Base-by-base conservation (phyloP, 768 basidiomycete species). In the Amanita exitialis region DNA sequence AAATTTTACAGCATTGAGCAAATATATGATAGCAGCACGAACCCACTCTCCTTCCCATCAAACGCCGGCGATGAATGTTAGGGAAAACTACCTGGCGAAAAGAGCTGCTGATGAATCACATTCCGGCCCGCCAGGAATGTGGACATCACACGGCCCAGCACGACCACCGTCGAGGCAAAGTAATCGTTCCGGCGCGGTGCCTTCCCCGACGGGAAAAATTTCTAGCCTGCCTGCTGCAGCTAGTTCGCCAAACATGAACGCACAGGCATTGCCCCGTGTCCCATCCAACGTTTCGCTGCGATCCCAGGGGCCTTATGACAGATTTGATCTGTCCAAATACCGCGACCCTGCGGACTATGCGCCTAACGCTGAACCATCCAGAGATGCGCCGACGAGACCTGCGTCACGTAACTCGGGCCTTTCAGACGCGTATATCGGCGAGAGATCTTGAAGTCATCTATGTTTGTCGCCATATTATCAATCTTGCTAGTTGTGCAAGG, bases 281-380 rank as follows among this genome's bases (percentile, higher is more conserved):
- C 48, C 57, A 32, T 69, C 68, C 18, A 64, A 59, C 44, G 52
- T 59, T 12, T 69, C 69, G 7, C 41, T 69, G 41, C 62, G 58
- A 32, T 66, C 67, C 13, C 52, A 43, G 20, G 57, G 57, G 6
- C 64, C 65, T 5, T 68, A 63, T 44, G 54, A 54, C 15, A 59
- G 51, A 45, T 70, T 56, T 49, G 58, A 67, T 38, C 64, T 63
- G 1, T 10, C 52, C 3, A 62, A 46, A 13, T 70, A 70, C 52
- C 55, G 62, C 16, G 69, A 70, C 52, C 69, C 67, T 6, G 67
- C 67, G 15, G 64, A 45, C 43, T 66, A 44, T 30, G 38, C 44
- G 3, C 50, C 50, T 18, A 51, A 51, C n/a, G 49, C 48, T 25
- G 51, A 44, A 20, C 21, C 36, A 15, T 44, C 28, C 12, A 54